A percentile compares a stretch with the other conserved stretches of the same genome.
Conservation (phyloP, 2,329 filamentous ascomycete species). For the Dactylellina drechsleri region DNA sequence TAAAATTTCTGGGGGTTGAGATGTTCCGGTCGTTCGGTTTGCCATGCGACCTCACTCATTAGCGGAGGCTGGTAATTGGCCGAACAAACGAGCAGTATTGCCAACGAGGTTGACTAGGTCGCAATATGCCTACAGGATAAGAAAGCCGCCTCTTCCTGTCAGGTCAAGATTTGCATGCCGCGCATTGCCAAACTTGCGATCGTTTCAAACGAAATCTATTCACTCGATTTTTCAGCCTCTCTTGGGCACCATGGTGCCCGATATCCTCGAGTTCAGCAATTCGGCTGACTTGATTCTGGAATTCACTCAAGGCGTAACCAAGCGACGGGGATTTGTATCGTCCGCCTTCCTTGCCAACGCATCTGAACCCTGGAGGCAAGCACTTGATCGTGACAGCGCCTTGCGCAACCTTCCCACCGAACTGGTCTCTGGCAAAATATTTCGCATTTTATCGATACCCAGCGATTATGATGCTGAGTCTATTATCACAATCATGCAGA, state of each 20-base stretch:
- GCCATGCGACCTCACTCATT: neutral
- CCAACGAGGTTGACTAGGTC: neutral
- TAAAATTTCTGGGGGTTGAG: neutral
- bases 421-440: conserved; percentile 8
- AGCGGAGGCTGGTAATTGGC: conserved; percentile 12
- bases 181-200: too few species aligned
- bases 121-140: neutral
- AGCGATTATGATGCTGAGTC: conserved; percentile 10
- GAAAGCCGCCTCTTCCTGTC: neutral
- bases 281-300: conserved; percentile 28
- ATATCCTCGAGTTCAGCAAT: conserved; percentile 24
- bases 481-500: conserved; percentile 13
- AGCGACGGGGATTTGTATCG: conserved; percentile 27
- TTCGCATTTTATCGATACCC: conserved; percentile 4
- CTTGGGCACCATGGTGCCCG: conserved; percentile 2
- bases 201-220: neutral
- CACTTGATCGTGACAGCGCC: conserved; percentile 2
- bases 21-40: neutral
- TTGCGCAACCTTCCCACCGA: conserved; percentile 13
- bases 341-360: conserved; percentile 21
- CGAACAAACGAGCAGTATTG: conserved; percentile 11
- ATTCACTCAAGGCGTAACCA: conserved; percentile 16
- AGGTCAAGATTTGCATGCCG: neutral
- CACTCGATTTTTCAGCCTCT: neutral
- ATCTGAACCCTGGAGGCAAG: conserved; percentile 4